These are phyloP conservation scores for Podaxis sp. DNA, from an alignment of 768 basidiomycete genomes.

Conservation along the genomic window DNA sequence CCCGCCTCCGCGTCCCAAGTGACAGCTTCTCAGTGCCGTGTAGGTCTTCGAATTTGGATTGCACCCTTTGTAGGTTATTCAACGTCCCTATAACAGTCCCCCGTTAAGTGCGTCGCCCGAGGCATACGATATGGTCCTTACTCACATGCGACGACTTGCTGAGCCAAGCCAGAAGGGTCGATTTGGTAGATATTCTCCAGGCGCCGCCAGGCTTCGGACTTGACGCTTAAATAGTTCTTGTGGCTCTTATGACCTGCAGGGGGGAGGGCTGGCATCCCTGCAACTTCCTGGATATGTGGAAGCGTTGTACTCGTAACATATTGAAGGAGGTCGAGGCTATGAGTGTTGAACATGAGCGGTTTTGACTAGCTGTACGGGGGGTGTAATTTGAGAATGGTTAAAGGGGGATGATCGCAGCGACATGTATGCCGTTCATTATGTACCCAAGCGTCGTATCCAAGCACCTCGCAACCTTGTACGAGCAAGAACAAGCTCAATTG, in stretches of 20 bases:
- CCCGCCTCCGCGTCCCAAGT: conserved; percentile 8
- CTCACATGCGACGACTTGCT: not conserved
- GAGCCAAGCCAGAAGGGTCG: conserved; percentile 16
- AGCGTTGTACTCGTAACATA: conserved; percentile 48
- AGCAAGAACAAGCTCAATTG: not conserved
- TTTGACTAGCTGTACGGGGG: not conserved
- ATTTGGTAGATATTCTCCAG: conserved; percentile 49
- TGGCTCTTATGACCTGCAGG: conserved; percentile 45
- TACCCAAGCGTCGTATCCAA: not conserved
- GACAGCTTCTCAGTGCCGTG: conserved; percentile 4
- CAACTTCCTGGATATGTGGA: conserved; percentile 35
- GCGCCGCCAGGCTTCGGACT: conserved; percentile 47
- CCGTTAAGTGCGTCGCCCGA: not conserved
- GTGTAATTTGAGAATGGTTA: not conserved
- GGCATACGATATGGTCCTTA: not conserved
- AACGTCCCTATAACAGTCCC: conserved; percentile 1
- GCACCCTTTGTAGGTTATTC: not conserved
- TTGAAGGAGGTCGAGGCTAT: conserved; percentile 40
- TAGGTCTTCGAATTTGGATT: not conserved
- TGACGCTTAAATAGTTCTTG: conserved; percentile 37
- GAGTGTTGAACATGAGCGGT: conserved; percentile 22
- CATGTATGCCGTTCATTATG: conserved; percentile 1
- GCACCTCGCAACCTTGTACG: not conserved
- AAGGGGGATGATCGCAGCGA: not conserved
- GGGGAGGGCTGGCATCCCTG: conserved; percentile 31